These are phyloP conservation scores for Exophiala sideris DNA, from an alignment of 2,329 filamentous ascomycete species.

Conservation along the genomic window DNA sequence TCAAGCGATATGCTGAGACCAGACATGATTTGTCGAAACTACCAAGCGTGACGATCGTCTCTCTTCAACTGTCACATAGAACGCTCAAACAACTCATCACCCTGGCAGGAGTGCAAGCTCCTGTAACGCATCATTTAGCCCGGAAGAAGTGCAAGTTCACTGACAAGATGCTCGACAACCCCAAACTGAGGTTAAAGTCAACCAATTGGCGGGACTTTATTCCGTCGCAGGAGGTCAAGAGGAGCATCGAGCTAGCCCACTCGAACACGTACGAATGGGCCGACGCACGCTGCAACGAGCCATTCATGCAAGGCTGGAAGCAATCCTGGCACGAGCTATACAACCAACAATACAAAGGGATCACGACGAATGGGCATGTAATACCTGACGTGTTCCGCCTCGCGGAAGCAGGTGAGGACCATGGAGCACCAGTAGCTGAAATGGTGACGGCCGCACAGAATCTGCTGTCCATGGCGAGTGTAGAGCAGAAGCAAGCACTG, in stretches of 20 bases:
- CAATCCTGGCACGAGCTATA: neutral
- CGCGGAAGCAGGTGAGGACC: neutral
- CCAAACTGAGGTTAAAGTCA: neutral
- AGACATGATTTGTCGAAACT: too few species aligned
- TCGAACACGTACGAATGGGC: constrained; percentile 14
- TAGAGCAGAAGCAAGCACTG: neutral
- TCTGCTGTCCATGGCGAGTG: neutral
- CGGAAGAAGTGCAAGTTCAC: too few species aligned
- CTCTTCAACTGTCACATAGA: too few species aligned
- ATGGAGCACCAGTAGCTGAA: neutral
- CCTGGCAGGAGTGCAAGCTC: too few species aligned
- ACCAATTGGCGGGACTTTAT: constrained; percentile 13
- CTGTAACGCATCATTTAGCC: too few species aligned
- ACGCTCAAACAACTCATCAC: too few species aligned
- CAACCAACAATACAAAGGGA: constrained; percentile 5
- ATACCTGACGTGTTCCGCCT: neutral
- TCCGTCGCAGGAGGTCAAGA: neutral
- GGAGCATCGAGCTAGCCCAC: constrained; percentile 2
- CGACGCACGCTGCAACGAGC: constrained; percentile 3
- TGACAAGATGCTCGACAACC: too few species aligned
- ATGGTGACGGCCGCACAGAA: neutral
- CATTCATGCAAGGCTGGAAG: constrained; percentile 1
- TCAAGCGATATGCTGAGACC: too few species aligned
- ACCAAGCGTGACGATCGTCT: too few species aligned
- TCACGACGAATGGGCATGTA: constrained; percentile 3